Base-by-base conservation (phyloP, 768 basidiomycete genomes). In the Nidularia sp. region DNA sequence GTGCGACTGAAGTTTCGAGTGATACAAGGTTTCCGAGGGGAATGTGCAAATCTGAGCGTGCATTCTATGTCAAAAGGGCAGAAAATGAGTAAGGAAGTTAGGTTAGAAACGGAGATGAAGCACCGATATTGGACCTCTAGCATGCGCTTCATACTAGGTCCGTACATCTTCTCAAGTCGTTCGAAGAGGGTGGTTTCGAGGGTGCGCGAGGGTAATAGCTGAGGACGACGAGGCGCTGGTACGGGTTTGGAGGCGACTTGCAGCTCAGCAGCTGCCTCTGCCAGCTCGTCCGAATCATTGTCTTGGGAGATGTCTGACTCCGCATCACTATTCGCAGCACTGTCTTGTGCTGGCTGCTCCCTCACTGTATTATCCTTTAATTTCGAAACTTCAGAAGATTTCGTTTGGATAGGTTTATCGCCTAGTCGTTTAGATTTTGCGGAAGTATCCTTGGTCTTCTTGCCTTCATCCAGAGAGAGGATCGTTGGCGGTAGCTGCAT, bases 401-500 rank as follows among this genome's bases (percentile, higher is more conserved):
- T 45, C 8, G 9, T 18, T 9, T 9, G 8, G 8, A 12, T 45
- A 8, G 51, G 39, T 34, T 25, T 45, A 34, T 34, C 10, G 25
- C 29, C 15, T 9, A 36, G 15, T n/a, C 42, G 15, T 36, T 55
- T 53, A 9, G 47, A 33, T 48, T 43, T 54, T 15, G 36, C 43
- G 18, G 18, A 18, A 18, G 18, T 18, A 18, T 18, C 18, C 45
- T 54, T 45, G 45, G 60, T 52, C 39, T 64, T 65, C 48, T 63
- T 58, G 42, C 64, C 67, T n/a, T 71, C 66, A 53, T 83, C 71
- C 6, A 81, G 60, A 4, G 92, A 90, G 31, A 96, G 73, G 45
- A 98, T 83, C 0, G 96, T 99, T 0, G 96, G 96, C 0, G 94
- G 94, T 3, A 99, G 77, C 72, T 98, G 96, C 78, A 93, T 88